Percentiles rank a stretch among this genome's conserved stretches.
Conservation (phyloP, 306 rosid species). For the Ormosia semicastrata region DNA sequence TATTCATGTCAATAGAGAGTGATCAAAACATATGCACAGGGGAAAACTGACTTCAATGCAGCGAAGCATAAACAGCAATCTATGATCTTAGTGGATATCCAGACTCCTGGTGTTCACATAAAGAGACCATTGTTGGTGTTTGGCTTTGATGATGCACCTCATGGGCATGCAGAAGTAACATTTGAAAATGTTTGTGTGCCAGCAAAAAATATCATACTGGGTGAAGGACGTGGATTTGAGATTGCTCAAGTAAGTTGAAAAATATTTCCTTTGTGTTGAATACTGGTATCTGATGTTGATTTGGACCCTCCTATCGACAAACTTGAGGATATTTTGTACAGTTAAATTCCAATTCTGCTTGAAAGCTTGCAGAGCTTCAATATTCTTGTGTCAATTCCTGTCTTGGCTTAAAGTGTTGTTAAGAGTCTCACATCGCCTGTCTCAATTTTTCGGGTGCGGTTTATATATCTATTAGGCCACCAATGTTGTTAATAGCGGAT, state of each 20-base stretch:
- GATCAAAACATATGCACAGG: slow-evolving; percentile 53
- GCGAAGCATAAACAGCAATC: slow-evolving; percentile 86
- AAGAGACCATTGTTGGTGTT: slow-evolving; percentile 85
- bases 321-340: background rate
- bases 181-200: slow-evolving; percentile 83
- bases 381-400: background rate
- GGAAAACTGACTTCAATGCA: slow-evolving; percentile 91
- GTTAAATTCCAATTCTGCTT: background rate
- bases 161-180: slow-evolving; percentile 88
- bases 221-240: slow-evolving; percentile 98
- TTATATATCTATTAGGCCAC: too few species aligned
- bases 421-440: too few species aligned
- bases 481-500: too few species aligned
- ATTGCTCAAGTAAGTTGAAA: slow-evolving; percentile 78
- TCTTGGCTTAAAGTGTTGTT: slow-evolving; percentile 2
- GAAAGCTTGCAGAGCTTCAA: background rate
- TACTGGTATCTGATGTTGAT: slow-evolving; percentile 18
- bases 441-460: too few species aligned
- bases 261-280: background rate
- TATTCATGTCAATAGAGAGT: slow-evolving; percentile 18
- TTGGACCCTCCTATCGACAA: slow-evolving; percentile 1
- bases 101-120: slow-evolving; percentile 75
- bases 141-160: slow-evolving; percentile 99
- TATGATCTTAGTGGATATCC: slow-evolving; percentile 89
- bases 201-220: slow-evolving; percentile 71